Evolutionary conservation across 306 rosid species (phyloP), one percentile per base, ranked within the genome.

Genomic region (Rosa lucieae): DNA sequence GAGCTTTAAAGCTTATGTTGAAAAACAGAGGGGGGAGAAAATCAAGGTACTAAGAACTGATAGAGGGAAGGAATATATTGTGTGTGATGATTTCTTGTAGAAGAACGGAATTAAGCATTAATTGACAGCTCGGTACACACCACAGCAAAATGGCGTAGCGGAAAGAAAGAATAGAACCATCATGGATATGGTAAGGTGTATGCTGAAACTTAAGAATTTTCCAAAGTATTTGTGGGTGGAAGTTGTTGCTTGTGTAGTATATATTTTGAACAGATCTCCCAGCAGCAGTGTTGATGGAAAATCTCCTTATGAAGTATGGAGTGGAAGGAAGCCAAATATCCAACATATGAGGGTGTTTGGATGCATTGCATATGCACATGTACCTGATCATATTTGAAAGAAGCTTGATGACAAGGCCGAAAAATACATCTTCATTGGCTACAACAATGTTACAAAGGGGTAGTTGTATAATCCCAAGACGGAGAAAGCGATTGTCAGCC

Each of bases 21-120:
- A 70, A 13, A 43, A 43, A 6, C 56, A n/a, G 10, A 70, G 74
- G 12, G 39, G n/a, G 3, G 8, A n/a, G 11, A 44, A 2, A 8
- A 70, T 70, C 9, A 70, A 68, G n/a, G n/a, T n/a, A n/a, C n/a
- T n/a, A n/a, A n/a, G n/a, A 68, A 68, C 51, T 40, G 35, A 68
- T 6, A 18, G 32, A 9, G 35, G 73, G 7, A 0, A 4, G 3
- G 15, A 68, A 13, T 68, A 37, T 39, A 39, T 67, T 37, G 26
- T 15, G 0, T 67, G 21, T 67, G 71, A 67, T 67, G 48, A 39
- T 37, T 67, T 67, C 43, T 8, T 67, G 6, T 0, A 14, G 26
- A 39, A 8, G n/a, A 6, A 18, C 39, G 26, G 14, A 6, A 39
- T 67, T 3, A 67, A 39, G 5, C 26, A 67, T 3, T 6, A 67